phyloP scores from a whole-genome alignment of 2,329 filamentous ascomycete species.

The Penicillium sp. region DNA sequence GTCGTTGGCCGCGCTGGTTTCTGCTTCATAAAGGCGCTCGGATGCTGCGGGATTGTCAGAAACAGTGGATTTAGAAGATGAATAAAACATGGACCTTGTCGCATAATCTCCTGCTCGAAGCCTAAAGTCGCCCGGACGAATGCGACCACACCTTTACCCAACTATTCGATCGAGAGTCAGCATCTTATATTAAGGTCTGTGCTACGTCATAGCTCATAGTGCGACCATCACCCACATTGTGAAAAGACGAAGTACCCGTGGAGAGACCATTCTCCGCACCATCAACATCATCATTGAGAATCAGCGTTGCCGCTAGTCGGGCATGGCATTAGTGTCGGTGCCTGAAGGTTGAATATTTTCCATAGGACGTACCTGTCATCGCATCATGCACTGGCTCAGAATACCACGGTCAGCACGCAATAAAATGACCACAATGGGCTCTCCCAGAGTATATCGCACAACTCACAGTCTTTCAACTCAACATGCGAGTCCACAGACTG shows the following conservation, averaged over 20 bases:
- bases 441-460: slow-evolving; percentile 19
- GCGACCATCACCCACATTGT: slow-evolving; percentile 55
- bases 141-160: slow-evolving; percentile 75
- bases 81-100: slow-evolving; percentile 53
- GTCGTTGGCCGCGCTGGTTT: slow-evolving; percentile 72
- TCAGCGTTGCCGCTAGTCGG: slow-evolving; percentile 61
- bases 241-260: slow-evolving; percentile 78
- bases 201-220: slow-evolving; percentile 8
- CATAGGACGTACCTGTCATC: slow-evolving; percentile 40
- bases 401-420: slow-evolving; percentile 18
- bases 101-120: slow-evolving; percentile 89
- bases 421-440: background rate
- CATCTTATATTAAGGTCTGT: background rate
- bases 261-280: slow-evolving; percentile 72
- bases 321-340: slow-evolving; percentile 3
- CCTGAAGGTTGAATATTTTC: background rate
- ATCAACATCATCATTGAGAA: slow-evolving; percentile 89
- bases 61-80: background rate
- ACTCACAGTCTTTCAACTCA: slow-evolving; percentile 52
- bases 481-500: slow-evolving; percentile 57
- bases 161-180: slow-evolving; percentile 41
- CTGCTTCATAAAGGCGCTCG: slow-evolving; percentile 68
- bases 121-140: slow-evolving; percentile 86
- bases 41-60: slow-evolving; percentile 53
- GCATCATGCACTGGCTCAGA: slow-evolving; percentile 39